Base-by-base conservation (phyloP, 768 basidiomycete genomes). In the Psilocybe tampanensis region DNA sequence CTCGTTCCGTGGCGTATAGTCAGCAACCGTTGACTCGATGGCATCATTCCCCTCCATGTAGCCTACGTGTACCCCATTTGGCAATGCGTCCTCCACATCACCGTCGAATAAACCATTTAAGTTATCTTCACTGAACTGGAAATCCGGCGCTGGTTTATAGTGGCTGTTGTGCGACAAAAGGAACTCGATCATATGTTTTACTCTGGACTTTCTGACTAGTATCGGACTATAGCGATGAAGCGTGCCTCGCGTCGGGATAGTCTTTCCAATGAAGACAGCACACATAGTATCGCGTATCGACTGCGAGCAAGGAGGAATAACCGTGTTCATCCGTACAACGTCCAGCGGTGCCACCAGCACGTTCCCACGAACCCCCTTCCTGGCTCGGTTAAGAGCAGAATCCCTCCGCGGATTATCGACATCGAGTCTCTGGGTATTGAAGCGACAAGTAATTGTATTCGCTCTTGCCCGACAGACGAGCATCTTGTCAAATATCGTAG, bases 341-440 rank as follows among this genome's bases (percentile, higher is more conserved):
- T 63, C 58, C 12, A 58, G 21, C 0, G 61, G 60, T 19, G 56
- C 23, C 0, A 62, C 58, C 18, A 60, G 45, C 12, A 63, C 34
- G 29, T 62, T 66, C 1, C 65, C 60, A 26, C 58, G 29, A 0
- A 59, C 54, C 23, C 58, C 60, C 42, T 54, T 61, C 23, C 55
- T 58, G 0, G 52, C 21, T 0, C 52, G 12, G 26, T 13, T n/a
- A n/a, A 47, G 36, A 3, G 12, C n/a, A n/a, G 36, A 15, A 39
- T 39, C 36, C 15, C 15, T 39, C 12, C 12, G 3, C 4, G 36
- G 4, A 15, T 13, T 4, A 13, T 6, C 6, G 36, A 8, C 36
- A 3, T 13, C 12, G 12, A 8, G 7, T 5, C 15, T 13, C n/a
- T 13, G 6, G 4, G 36, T 39, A 39, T 39, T 39, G 36, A 39